Evolutionary conservation across 306 rosid species (phyloP).

Genomic region (Cicer bijugum): DNA sequence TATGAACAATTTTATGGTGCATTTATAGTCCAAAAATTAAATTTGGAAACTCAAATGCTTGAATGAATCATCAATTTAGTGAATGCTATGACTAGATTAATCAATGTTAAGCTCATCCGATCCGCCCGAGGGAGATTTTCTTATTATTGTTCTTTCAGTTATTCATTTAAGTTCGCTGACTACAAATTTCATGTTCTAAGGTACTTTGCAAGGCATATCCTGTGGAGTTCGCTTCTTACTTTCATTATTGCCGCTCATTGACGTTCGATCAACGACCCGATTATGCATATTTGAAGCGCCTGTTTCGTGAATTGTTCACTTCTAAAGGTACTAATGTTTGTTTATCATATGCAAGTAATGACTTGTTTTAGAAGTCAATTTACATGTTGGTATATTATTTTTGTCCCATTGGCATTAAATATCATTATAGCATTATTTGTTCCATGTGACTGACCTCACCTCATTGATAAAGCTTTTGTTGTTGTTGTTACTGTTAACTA

Average conservation of each 20-base stretch:
- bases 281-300: conserved; percentile 69
- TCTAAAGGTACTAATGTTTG: conserved; percentile 55
- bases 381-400: conserved; percentile 22
- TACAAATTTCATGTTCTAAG: conserved; percentile 42
- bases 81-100: background rate
- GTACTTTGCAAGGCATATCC: conserved; percentile 65
- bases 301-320: conserved; percentile 60
- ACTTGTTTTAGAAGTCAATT: conserved; percentile 19
- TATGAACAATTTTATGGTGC: background rate
- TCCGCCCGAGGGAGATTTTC: background rate
- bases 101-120: background rate
- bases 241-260: conserved; percentile 70
- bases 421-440: background rate
- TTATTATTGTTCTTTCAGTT: background rate
- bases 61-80: conserved; percentile 16
- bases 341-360: background rate
- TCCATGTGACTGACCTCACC: background rate
- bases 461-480: background rate
- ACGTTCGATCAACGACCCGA: conserved; percentile 74
- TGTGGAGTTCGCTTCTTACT: conserved; percentile 69
- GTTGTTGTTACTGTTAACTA: background rate
- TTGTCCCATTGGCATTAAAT: background rate
- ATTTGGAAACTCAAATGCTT: background rate
- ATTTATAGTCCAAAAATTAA: background rate
- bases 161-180: conserved; percentile 21